A percentile compares a stretch with the other conserved stretches of the same genome.
Evolutionary conservation across 2,329 filamentous ascomycete species (phyloP).

Genomic region (Gaeumannomyces tritici): DNA sequence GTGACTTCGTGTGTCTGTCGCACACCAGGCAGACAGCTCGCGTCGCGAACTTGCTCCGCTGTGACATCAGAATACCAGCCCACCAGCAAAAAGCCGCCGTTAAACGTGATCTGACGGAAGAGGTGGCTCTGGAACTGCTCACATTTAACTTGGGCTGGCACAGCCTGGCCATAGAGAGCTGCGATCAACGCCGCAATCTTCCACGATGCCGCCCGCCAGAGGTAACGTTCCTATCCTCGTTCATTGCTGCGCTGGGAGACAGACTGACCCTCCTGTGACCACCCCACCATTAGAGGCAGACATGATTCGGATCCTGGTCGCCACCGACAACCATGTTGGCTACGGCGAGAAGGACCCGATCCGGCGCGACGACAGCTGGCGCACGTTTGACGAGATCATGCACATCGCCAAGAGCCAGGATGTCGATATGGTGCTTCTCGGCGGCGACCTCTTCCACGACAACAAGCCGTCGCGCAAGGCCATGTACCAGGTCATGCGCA

Average conservation of each 20-base stretch:
- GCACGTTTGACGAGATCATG: constrained; percentile 92
- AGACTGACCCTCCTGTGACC: not conserved
- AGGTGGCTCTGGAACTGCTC: no score
- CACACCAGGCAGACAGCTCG: not conserved
- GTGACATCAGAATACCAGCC: not conserved
- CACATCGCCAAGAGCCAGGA: constrained; percentile 75
- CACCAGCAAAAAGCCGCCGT: not conserved
- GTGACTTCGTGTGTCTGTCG: not conserved
- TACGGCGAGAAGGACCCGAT: constrained; percentile 89
- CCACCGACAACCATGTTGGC: constrained; percentile 96
- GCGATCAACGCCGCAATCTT: not conserved
- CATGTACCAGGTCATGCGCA: constrained; percentile 96
- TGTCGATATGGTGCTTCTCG: constrained; percentile 93
- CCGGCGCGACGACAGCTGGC: constrained; percentile 96
- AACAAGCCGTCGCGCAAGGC: constrained; percentile 94
- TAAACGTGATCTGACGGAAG: not conserved
- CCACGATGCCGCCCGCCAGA: not conserved
- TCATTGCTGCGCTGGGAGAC: not conserved
- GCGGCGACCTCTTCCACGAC: constrained; percentile 93
- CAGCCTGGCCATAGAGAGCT: not conserved
- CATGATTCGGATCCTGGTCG: constrained; percentile 87
- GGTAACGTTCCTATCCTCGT: not conserved
- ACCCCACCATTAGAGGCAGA: constrained; percentile 39
- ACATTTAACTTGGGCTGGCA: not conserved
- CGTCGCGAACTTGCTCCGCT: not conserved